Evolutionary conservation across 108 stramenopile species (phyloP).

Genomic region (Thalassiosira profunda): DNA sequence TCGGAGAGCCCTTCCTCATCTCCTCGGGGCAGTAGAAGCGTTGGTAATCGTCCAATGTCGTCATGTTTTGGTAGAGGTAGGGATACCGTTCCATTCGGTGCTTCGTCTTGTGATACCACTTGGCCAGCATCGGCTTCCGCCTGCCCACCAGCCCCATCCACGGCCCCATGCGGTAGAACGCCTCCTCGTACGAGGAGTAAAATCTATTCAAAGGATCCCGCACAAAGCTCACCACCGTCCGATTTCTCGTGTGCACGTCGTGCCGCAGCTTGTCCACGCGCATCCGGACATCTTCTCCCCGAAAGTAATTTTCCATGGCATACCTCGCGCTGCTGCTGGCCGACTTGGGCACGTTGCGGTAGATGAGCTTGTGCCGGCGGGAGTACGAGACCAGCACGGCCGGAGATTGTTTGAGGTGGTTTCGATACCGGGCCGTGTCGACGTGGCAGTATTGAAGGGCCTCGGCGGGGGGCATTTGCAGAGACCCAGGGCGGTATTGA

Average conservation of each 20-base stretch:
- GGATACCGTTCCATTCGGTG: constrained; percentile 29
- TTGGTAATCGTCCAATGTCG: constrained; percentile 23
- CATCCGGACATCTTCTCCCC: constrained; percentile 21
- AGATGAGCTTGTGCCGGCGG: constrained; percentile 31
- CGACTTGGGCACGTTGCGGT: constrained; percentile 35
- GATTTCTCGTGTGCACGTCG: constrained; percentile 10
- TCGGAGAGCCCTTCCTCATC: too few species aligned
- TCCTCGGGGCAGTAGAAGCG: constrained; percentile 28
- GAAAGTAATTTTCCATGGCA: constrained; percentile 39
- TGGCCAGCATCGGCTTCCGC: not conserved
- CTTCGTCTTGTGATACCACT: not conserved
- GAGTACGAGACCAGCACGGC: constrained; percentile 9
- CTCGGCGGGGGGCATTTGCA: constrained; percentile 14
- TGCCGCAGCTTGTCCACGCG: constrained; percentile 6
- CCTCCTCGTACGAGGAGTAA: constrained; percentile 46
- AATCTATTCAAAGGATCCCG: constrained; percentile 45
- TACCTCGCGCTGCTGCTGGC: constrained; percentile 34
- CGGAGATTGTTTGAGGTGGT: not conserved
- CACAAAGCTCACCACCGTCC: constrained; percentile 27
- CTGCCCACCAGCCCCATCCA: constrained; percentile 24
- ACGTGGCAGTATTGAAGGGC: constrained; percentile 37
- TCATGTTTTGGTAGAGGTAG: constrained; percentile 35
- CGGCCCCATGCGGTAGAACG: constrained; percentile 39
- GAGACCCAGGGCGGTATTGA: constrained; percentile 33
- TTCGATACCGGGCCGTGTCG: constrained; percentile 19